Percentiles rank a stretch among this genome's conserved stretches.
Conservation (phyloP, 345 rosid species). For the Citrus sinensis region DNA sequence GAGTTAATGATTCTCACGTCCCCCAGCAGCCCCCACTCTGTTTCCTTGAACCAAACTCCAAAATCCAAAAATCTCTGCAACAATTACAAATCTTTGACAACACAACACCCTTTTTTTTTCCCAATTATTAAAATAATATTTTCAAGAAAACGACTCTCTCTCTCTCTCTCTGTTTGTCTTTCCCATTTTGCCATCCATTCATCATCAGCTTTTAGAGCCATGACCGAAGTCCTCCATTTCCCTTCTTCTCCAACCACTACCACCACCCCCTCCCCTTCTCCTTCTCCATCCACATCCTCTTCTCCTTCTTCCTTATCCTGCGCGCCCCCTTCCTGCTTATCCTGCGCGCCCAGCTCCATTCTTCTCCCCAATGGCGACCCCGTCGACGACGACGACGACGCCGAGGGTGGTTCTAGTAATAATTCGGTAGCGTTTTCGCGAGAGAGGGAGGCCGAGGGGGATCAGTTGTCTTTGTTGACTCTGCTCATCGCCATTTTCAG, state of each 20-base stretch:
- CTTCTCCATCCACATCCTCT: slow-evolving; percentile 26
- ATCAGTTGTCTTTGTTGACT: slow-evolving; percentile 71
- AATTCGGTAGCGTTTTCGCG: too few relatives aligned
- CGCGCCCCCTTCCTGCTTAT: slow-evolving; percentile 24
- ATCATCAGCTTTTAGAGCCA: slow-evolving; percentile 36
- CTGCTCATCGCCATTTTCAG: slow-evolving; percentile 64
- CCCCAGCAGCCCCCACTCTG: slow-evolving; percentile 8
- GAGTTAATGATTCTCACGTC: slow-evolving; percentile 37
- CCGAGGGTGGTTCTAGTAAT: slow-evolving; percentile 23
- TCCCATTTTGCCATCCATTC: background rate
- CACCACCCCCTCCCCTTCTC: slow-evolving; percentile 18
- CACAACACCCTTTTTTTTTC: background rate
- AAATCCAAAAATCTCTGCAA: slow-evolving; percentile 6
- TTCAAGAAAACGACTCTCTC: background rate
- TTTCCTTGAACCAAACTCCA: slow-evolving; percentile 49
- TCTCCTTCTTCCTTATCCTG: slow-evolving; percentile 34
- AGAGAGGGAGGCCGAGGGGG: slow-evolving; percentile 18
- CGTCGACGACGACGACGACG: slow-evolving; percentile 32
- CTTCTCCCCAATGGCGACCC: slow-evolving; percentile 8
- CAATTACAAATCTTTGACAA: background rate
- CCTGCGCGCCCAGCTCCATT: slow-evolving; percentile 16
- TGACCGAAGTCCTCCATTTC: slow-evolving; percentile 80
- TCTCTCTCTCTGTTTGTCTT: background rate
- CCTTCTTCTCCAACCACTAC: slow-evolving; percentile 47
- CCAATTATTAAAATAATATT: slow-evolving; percentile 1